phyloP scores from a whole-genome alignment of 2,329 filamentous ascomycete genomes.

The Trichoderma sp. region DNA sequence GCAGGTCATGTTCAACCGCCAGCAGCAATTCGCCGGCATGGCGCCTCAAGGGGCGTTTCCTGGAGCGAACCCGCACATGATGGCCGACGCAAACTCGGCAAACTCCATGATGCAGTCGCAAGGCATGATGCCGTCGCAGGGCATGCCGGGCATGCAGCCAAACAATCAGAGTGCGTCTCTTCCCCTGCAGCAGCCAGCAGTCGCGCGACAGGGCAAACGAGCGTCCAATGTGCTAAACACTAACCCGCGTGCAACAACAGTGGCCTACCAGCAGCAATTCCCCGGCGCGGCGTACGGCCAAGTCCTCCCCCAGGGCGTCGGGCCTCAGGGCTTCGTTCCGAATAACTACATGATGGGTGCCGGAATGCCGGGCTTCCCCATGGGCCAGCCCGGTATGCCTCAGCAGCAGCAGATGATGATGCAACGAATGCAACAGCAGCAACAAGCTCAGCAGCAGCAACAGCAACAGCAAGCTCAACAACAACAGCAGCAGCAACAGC shows the following conservation, averaged over 20 bases:
- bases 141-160: constrained; percentile 56
- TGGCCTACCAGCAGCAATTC: constrained; percentile 58
- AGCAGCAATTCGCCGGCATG: constrained; percentile 56
- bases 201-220: not conserved
- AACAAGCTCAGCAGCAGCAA: constrained; percentile 33
- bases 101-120: constrained; percentile 60
- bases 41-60: constrained; percentile 49
- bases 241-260: constrained; percentile 46
- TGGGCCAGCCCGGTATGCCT: constrained; percentile 52
- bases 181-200: not conserved
- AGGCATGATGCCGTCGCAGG: constrained; percentile 60
- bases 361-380: constrained; percentile 53
- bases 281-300: constrained; percentile 56
- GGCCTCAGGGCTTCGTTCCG: constrained; percentile 50
- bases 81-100: constrained; percentile 51
- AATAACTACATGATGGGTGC: constrained; percentile 50
- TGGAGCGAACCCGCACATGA: constrained; percentile 54
- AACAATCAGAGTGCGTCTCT: constrained; percentile 59
- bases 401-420: constrained; percentile 45
- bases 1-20: constrained; percentile 58
- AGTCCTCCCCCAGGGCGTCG: constrained; percentile 48
- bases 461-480: constrained; percentile 32
- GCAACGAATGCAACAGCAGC: constrained; percentile 42
- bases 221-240: constrained; percentile 1
- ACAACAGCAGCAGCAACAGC: constrained; percentile 29